Conservation (phyloP, 768 basidiomycete species). For the Russula abietina region DNA sequence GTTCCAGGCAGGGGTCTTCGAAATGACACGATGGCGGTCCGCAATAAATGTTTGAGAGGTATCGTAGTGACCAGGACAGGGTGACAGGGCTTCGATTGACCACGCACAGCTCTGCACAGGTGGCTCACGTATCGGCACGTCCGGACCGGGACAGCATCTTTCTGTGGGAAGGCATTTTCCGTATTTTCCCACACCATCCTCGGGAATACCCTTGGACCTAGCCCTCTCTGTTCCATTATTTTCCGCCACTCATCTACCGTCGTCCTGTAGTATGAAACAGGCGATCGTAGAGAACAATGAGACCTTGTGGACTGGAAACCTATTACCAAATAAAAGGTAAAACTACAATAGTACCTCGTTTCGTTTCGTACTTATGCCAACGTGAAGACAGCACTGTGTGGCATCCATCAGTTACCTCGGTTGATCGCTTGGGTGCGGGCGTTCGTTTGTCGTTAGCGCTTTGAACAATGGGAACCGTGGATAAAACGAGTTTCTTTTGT, state of each 20-base stretch:
- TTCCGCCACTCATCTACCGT: no score
- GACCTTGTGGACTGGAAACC: no score
- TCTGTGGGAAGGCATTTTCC: no score
- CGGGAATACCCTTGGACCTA: no score
- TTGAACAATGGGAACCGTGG: not conserved
- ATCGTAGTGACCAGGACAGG: not conserved
- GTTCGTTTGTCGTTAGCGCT: not conserved
- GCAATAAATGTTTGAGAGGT: not conserved
- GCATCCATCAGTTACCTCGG: not conserved
- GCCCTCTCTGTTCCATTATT: no score
- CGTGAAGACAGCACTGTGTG: not conserved
- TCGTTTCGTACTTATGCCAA: not conserved
- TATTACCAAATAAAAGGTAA: no score
- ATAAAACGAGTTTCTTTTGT: not conserved
- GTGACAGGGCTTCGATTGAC: not conserved
- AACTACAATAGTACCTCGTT: not conserved
- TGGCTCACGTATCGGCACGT: not conserved
- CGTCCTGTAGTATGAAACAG: no score
- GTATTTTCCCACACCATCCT: no score
- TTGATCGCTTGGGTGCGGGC: not conserved
- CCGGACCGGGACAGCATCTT: not conserved
- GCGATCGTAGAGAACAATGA: no score
- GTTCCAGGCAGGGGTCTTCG: no score
- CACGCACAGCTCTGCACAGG: not conserved
- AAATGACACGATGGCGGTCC: not conserved